Conservation (phyloP, 768 basidiomycete genomes). For the Lactarius quietus region DNA sequence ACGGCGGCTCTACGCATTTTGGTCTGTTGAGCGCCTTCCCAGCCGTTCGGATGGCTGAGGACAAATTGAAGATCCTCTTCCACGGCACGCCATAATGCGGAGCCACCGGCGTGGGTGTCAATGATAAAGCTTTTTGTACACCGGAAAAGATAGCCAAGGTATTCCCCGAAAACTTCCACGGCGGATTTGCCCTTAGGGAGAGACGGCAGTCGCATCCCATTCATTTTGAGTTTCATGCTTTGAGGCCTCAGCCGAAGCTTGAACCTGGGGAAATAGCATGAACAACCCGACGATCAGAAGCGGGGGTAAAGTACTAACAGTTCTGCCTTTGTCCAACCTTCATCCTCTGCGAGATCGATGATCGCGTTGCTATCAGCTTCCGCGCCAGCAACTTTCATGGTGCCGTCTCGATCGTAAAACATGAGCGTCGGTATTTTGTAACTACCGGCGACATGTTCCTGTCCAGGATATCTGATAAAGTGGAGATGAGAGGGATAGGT, state of each 20-base stretch:
- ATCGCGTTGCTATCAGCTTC: conserved; percentile 65
- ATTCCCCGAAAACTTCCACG: conserved; percentile 77
- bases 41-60: conserved; percentile 76
- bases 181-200: conserved; percentile 65
- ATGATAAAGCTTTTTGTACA: conserved; percentile 74
- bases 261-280: conserved; percentile 45
- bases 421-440: conserved; percentile 78
- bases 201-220: conserved; percentile 71
- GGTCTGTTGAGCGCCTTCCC: conserved; percentile 76
- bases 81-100: conserved; percentile 63
- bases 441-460: conserved; percentile 83
- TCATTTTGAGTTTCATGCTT: conserved; percentile 78
- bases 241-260: conserved; percentile 76
- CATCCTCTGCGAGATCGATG: conserved; percentile 67
- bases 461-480: conserved; percentile 65
- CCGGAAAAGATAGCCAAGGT: conserved; percentile 65
- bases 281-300: not conserved
- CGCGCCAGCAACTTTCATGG: conserved; percentile 69
- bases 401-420: conserved; percentile 66
- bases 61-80: conserved; percentile 71
- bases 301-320: conserved; percentile 47
- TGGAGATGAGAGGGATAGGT: conserved; percentile 5
- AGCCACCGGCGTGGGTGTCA: conserved; percentile 80
- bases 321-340: conserved; percentile 72
- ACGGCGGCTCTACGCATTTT: conserved; percentile 75